Base-by-base conservation (phyloP, 768 basidiomycete genomes). In the Amanita subjunquillea region DNA sequence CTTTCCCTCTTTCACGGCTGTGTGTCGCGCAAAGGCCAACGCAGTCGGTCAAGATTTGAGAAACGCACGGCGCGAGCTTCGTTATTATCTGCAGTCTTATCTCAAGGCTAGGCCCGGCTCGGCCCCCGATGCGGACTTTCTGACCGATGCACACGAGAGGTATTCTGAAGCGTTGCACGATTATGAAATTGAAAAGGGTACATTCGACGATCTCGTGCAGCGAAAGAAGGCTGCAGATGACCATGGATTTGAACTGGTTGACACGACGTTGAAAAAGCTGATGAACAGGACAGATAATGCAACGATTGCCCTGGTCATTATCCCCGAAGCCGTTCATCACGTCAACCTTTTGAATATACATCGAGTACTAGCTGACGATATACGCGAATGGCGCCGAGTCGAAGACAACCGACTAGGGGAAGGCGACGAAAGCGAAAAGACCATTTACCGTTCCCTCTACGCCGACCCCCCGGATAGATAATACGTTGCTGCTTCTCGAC, bases 211-310 rank as follows among this genome's bases (percentile, higher is more conserved):
- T 36, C 47, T 37, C 29, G 22, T 48, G 36, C 34, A 48, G 23
- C 13, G 37, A 20, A 22, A 36, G 47, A 48, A 38, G 5, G 47
- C 37, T 6, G 47, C 47, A 2, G 47, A 48, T 20, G 37, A 48
- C 12, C 17, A 37, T 13, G 22, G 30, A 22, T 42, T 51, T 13
- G 32, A 41, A 25, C 7, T 43, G 17, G 29, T 51, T 3, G 22
- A 37, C 15, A 27, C 20, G 27, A 27, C 13, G 41, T 44, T 51
- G 32, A 32, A 44, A 40, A 36, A 51, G 42, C n/a, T 42, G 40
- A 51, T 51, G 50, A 51, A 56, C 48, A 45, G 42, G 38, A 48
- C 44, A 32, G 57, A 58, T n/a, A 49, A 54, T 29, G 52, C 57
- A 12, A 54, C 46, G 12, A 41, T 58, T 12, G 55, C 48, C 15